Conservation (phyloP, 441 rosid genomes). For the Aquilaria agallochum region DNA sequence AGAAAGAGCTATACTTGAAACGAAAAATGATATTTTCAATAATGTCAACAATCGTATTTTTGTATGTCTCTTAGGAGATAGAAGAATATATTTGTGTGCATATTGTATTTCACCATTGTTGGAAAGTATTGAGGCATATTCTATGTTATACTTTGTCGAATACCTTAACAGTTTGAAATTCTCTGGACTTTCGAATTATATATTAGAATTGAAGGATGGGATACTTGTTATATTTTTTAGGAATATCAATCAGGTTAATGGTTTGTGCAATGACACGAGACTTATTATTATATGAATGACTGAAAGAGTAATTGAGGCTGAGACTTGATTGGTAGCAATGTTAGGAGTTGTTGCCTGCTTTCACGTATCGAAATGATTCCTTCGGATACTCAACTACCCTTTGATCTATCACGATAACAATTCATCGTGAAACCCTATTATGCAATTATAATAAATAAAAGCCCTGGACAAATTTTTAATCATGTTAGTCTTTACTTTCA, state of each 20-base stretch:
- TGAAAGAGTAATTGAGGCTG: neutral
- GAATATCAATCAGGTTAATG: constrained; percentile 7
- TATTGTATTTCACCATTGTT: neutral
- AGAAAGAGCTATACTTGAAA: neutral
- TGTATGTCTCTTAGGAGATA: neutral
- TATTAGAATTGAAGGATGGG: too few relatives aligned
- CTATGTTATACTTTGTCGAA: too few relatives aligned
- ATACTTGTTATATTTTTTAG: constrained; percentile 8
- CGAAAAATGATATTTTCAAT: neutral
- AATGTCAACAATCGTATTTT: neutral
- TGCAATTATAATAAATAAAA: too few relatives aligned
- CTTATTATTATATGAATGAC: neutral
- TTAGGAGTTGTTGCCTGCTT: too few relatives aligned
- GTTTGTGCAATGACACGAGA: constrained; percentile 15
- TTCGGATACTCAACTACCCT: too few relatives aligned
- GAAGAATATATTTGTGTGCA: neutral
- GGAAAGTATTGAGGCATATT: neutral
- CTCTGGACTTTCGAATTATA: too few relatives aligned
- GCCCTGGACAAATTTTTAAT: too few relatives aligned
- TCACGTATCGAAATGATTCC: too few relatives aligned
- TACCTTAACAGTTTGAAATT: too few relatives aligned
- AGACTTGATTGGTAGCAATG: neutral
- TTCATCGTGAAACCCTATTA: too few relatives aligned
- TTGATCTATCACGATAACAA: too few relatives aligned
- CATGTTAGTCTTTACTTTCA: too few relatives aligned